Base-by-base conservation (phyloP, 148 eudicot genomes). In the Cornus kousa region DNA sequence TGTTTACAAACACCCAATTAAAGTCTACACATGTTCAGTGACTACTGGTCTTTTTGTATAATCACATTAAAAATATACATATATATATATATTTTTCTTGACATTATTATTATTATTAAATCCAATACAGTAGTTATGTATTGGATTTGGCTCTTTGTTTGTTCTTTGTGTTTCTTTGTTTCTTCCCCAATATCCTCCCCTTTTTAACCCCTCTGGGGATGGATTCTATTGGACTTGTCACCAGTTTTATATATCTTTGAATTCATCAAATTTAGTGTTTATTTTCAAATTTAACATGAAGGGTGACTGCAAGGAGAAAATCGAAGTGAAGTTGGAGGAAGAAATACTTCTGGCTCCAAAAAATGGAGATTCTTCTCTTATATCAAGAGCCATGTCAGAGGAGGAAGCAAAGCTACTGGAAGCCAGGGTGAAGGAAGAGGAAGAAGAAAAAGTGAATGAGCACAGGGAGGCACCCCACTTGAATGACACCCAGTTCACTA, bases 401-500 rank as follows among this genome's bases (percentile, higher is more conserved):
- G 97, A 87, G 82, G 97, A 97, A 80, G 85, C 79, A 73, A 92
- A 89, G 79, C 79, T 94, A 81, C 82, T 85, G 59, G 86, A 89
- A 88, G 88, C 85, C 68, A 83, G 93, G 71, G 80, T 80, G 66
- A 82, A 87, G 85, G 90, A 92, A 74, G 98, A 92, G 70, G 84
- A 79, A n/a, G 68, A 82, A 70, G 89, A 81, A 85, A 33, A 17
- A 62, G 82, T 78, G 77, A 78, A 77, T 67, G 67, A 84, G 77
- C 82, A 84, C 11, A 79, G 72, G 50, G 92, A 88, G 67, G 88
- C 82, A 70, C 86, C 90, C 35, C 28, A 82, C 43, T 69, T 97
- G 79, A 87, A 90, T 85, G 95, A 91, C 77, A 80, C 80, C 46
- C 98, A 97, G 82, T 97, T 92, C 72, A 88, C 86, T 14, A 97